These are phyloP conservation scores for Retiboletus fuscus DNA, from an alignment of 1,284 basidiomycete genomes.

Conservation along the genomic window DNA sequence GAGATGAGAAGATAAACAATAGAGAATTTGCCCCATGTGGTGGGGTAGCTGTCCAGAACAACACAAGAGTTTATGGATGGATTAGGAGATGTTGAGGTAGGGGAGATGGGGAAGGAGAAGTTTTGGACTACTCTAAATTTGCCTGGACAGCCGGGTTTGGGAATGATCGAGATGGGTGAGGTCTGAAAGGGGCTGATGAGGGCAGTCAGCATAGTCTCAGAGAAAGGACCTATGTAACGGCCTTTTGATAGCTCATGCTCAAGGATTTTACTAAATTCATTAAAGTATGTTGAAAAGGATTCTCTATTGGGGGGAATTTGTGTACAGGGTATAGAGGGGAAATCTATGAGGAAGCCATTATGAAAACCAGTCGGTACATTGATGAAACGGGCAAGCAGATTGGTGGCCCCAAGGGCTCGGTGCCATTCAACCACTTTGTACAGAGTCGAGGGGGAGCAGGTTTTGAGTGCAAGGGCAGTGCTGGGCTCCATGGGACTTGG, in stretches of 20 bases:
- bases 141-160: no score
- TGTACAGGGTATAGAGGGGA: neutral
- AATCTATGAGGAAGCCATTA: no score
- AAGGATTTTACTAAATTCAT: neutral
- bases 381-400: no score
- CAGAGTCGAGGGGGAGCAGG: neutral
- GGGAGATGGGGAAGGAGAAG: neutral
- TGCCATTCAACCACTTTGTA: no score
- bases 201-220: no score
- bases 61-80: slow-evolving; percentile 8
- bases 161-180: neutral
- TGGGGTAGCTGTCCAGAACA: neutral
- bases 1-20: neutral
- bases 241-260: no score
- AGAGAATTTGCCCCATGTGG: neutral
- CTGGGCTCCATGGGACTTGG: neutral
- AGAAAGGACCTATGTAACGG: no score
- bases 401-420: no score
- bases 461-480: neutral
- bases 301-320: neutral
- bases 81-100: rapidly evolving
- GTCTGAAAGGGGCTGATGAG: neutral
- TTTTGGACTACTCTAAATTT: no score
- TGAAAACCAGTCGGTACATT: neutral
- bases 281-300: neutral